phyloP scores from a whole-genome alignment of 2,329 filamentous ascomycete genomes.

The Zelopaecilomyces penicillatus region DNA sequence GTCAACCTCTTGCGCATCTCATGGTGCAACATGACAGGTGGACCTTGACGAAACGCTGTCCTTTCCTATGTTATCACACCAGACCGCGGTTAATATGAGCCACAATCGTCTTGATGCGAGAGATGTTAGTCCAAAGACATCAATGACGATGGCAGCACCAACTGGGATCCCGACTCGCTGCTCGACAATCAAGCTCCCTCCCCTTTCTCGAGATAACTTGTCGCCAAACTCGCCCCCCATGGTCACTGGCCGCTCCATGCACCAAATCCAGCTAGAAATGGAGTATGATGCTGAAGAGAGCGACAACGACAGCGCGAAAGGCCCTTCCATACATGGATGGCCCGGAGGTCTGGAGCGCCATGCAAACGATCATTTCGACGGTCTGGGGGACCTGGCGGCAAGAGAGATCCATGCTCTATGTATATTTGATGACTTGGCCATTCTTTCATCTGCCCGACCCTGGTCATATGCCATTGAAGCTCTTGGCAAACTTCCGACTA shows the following conservation, averaged over 20 bases:
- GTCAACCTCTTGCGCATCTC: slow-evolving; percentile 8
- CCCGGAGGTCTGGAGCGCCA: slow-evolving; percentile 7
- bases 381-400: slow-evolving; percentile 7
- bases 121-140: slow-evolving; percentile 2
- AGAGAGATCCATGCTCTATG: slow-evolving; percentile 15
- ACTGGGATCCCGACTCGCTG: slow-evolving; percentile 1
- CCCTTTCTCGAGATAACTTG: slow-evolving; percentile 10
- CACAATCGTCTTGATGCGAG: slow-evolving; percentile 2
- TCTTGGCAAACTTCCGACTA: slow-evolving; percentile 3
- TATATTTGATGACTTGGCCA: slow-evolving; percentile 12
- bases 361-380: slow-evolving; percentile 5
- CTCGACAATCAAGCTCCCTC: slow-evolving; percentile 10
- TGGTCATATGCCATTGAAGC: slow-evolving; percentile 9
- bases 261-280: slow-evolving; percentile 16
- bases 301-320: slow-evolving; percentile 11
- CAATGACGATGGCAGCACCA: slow-evolving; percentile 5
- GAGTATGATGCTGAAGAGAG: slow-evolving; percentile 15
- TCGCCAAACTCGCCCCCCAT: slow-evolving; percentile 6
- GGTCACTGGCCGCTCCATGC: slow-evolving; percentile 11
- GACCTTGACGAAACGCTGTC: slow-evolving; percentile 7
- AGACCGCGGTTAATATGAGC: slow-evolving; percentile 7
- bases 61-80: slow-evolving; percentile 4
- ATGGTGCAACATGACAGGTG: slow-evolving; percentile 9
- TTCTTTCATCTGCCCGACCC: slow-evolving; percentile 6
- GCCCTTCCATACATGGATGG: slow-evolving; percentile 10